Evolutionary conservation across 1,284 basidiomycete species (phyloP).

Genomic region (Leccinum pachyderme): DNA sequence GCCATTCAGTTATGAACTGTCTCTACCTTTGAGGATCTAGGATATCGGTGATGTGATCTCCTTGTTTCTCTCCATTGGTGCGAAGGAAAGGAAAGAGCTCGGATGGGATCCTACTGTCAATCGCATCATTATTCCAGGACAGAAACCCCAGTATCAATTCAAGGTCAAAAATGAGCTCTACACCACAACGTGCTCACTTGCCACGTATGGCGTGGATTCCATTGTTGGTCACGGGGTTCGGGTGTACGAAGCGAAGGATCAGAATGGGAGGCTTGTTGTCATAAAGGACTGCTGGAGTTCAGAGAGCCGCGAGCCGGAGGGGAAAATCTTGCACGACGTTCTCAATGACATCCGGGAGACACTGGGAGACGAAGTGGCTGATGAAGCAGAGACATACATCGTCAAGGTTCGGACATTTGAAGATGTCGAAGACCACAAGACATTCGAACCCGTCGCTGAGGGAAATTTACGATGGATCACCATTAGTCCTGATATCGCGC

Average conservation of each 20-base stretch:
- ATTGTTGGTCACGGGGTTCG: neutral
- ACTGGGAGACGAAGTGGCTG: no score
- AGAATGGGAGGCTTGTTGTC: no score
- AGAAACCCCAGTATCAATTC: neutral
- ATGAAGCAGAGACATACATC: no score
- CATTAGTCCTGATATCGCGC: no score
- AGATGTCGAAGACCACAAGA: no score
- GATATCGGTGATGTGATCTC: neutral
- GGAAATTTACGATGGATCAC: no score
- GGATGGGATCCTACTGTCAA: neutral
- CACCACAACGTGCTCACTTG: neutral
- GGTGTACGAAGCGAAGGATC: neutral
- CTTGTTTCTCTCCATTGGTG: conserved; percentile 6
- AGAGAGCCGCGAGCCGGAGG: no score
- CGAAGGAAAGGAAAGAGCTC: neutral
- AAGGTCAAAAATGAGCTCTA: neutral
- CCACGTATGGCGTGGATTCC: neutral
- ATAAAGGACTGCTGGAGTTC: no score
- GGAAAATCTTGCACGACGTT: no score
- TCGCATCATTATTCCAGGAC: neutral
- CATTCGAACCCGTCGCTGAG: no score
- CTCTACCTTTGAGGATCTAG: neutral
- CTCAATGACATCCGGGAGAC: no score
- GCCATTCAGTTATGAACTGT: neutral
- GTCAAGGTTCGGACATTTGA: no score